Conservation (phyloP, 2,329 filamentous ascomycete genomes). For the Ceratocystis albifundus region DNA sequence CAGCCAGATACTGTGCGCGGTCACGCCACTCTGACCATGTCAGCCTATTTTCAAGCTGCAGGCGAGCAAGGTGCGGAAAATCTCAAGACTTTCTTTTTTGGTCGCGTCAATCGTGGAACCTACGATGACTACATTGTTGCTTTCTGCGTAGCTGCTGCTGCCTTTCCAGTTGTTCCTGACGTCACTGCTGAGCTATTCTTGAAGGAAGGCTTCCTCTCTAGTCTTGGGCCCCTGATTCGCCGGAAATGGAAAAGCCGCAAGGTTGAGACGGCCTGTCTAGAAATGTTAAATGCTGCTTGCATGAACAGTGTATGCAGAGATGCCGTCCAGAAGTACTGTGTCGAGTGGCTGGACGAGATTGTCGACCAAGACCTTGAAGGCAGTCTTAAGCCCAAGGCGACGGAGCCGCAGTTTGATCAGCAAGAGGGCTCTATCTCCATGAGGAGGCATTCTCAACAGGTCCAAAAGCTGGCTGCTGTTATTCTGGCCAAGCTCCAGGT, state of each 20-base stretch:
- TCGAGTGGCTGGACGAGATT: slow-evolving; percentile 76
- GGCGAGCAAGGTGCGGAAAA: slow-evolving; percentile 57
- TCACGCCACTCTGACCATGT: slow-evolving; percentile 70
- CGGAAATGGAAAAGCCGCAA: slow-evolving; percentile 73
- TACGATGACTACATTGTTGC: slow-evolving; percentile 83
- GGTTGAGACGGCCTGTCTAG: slow-evolving; percentile 74
- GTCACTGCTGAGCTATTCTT: slow-evolving; percentile 70
- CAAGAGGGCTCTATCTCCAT: slow-evolving; percentile 48
- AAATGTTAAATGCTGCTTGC: slow-evolving; percentile 85
- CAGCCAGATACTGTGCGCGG: slow-evolving; percentile 61
- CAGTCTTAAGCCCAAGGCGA: slow-evolving; percentile 30
- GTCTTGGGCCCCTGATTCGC: slow-evolving; percentile 63
- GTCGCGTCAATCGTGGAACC: slow-evolving; percentile 58
- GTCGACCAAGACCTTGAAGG: slow-evolving; percentile 58
- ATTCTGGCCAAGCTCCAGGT: slow-evolving; percentile 62
- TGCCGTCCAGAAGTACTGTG: slow-evolving; percentile 72
- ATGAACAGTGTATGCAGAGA: slow-evolving; percentile 73
- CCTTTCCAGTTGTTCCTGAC: slow-evolving; percentile 75
- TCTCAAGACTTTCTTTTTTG: slow-evolving; percentile 63
- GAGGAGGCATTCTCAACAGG: slow-evolving; percentile 49
- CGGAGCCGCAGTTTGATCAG: slow-evolving; percentile 47
- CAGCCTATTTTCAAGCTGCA: slow-evolving; percentile 71
- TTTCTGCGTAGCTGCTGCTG: slow-evolving; percentile 79
- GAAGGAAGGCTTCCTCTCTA: slow-evolving; percentile 72
- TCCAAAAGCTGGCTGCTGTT: slow-evolving; percentile 58